phyloP scores from a whole-genome alignment of 805 yeast genomes.

The Sungouiella thailandica region DNA sequence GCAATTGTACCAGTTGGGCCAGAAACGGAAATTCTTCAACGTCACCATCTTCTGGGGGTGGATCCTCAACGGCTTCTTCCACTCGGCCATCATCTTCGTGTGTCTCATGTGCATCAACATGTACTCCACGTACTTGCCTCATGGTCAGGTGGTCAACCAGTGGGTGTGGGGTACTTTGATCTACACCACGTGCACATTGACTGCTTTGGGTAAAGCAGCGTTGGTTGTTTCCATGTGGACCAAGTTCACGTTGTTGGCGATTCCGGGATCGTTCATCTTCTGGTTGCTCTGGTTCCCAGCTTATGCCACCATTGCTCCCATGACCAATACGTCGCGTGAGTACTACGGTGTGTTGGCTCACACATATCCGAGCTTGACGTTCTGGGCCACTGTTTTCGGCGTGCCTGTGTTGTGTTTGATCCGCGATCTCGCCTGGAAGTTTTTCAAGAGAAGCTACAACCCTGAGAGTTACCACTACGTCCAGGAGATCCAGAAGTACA shows the following conservation, averaged over 20 bases:
- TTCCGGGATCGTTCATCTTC: conserved; percentile 84
- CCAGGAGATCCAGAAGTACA: conserved; percentile 94
- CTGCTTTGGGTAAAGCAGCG: conserved; percentile 94
- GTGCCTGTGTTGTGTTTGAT: conserved; percentile 73
- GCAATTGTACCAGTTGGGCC: conserved; percentile 87
- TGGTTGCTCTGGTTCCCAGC: conserved; percentile 88
- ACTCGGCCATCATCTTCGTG: conserved; percentile 78
- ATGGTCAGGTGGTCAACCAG: conserved; percentile 74
- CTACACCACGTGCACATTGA: conserved; percentile 80
- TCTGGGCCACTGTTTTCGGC: conserved; percentile 79
- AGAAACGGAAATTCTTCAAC: conserved; percentile 80
- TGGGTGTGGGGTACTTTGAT: conserved; percentile 95
- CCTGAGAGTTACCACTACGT: conserved; percentile 94
- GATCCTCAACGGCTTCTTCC: conserved; percentile 93
- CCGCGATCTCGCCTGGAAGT: conserved; percentile 92
- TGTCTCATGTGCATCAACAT: conserved; percentile 65
- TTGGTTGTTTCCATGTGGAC: conserved; percentile 92
- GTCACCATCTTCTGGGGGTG: conserved; percentile 95
- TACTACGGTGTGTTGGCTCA: conserved; percentile 74
- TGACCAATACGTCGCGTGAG: conserved; percentile 74
- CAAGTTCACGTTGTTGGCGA: conserved; percentile 82
- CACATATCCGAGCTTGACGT: conserved; percentile 70
- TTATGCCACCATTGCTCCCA: conserved; percentile 82
- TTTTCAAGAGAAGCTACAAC: conserved; percentile 81
- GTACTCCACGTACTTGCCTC: conserved; percentile 58